Conservation (phyloP, 2,329 filamentous ascomycete genomes). For the Lasiodiplodia gonubiensis region DNA sequence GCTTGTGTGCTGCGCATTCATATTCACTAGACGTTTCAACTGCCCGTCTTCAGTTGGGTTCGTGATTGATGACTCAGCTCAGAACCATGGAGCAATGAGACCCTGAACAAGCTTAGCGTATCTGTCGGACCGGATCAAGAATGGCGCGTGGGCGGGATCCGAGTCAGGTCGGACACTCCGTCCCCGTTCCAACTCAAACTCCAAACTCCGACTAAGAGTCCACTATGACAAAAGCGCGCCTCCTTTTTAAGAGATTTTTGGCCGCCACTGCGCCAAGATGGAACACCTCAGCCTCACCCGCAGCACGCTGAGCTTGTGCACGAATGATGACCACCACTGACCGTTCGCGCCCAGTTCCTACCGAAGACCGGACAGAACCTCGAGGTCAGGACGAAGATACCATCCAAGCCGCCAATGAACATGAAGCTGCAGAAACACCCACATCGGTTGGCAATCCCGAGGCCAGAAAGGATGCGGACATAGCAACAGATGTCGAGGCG, state of each 20-base stretch:
- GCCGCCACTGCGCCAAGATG: neutral
- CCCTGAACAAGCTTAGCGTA: too few relatives aligned
- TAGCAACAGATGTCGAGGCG: slow-evolving; percentile 9
- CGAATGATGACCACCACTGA: neutral
- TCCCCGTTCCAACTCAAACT: neutral
- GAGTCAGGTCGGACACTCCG: neutral
- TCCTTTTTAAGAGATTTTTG: neutral
- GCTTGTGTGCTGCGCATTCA: too few relatives aligned
- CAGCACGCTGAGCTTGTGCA: neutral
- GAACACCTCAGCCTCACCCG: neutral
- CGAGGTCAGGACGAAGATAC: neutral
- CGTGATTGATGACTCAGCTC: too few relatives aligned
- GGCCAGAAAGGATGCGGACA: neutral
- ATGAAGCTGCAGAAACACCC: neutral
- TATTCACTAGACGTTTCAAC: too few relatives aligned
- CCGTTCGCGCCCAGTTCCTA: neutral
- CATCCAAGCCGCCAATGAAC: neutral
- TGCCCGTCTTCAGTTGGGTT: too few relatives aligned
- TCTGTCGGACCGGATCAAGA: too few relatives aligned
- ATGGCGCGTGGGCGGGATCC: neutral
- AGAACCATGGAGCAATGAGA: too few relatives aligned
- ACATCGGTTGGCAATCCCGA: neutral
- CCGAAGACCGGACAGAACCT: neutral
- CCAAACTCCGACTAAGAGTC: neutral
- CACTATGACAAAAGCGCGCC: neutral